Base-by-base conservation (phyloP, 495 filamentous ascomycete genomes). In the Trichoderma erinaceum region DNA sequence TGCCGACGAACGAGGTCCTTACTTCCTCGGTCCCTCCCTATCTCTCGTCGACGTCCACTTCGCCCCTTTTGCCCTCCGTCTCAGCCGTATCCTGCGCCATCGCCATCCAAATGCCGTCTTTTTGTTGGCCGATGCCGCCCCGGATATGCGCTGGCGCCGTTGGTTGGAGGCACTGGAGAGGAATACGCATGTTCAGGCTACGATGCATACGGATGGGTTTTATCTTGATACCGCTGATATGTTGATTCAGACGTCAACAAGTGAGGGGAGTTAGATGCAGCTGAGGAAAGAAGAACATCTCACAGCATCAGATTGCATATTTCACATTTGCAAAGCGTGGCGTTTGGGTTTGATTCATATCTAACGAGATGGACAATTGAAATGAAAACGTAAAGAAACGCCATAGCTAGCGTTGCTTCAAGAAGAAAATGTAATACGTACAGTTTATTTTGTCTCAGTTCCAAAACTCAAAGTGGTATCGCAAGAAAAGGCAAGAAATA, bases 31-130 rank as follows among this genome's bases (percentile, higher is more conserved):
- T 11, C 78, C 80, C 16, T 76, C 85, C 16, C 78, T 95, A 32
- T 88, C 87, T 41, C 90, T 91, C 69, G 92, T 97, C 4, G 94
- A 98, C 71, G 83, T 97, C 27, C 90, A 95, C 71, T 85, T 94
- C 63, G 93, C 93, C 10, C 94, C 94, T 10, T 98, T 94, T 86
- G 84, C 95, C 64, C 73, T 97, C 41, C 87, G 94, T 1, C 77
- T 97, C 66, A 81, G 83, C 15, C 82, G 87, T 21, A 90, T 97
- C 32, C 80, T 96, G 66, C 87, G 88, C 65, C 89, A 87, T n/a
- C 93, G 93, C 73, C 85, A 90, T 27, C 88, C 56, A 25, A 32
- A 25, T 3, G 10, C 25, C 8, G 23, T 86, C 41, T 97, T 29
- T 4, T 29, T 29, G 29, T 29, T 91, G 91, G 86, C 87, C 32